Base-by-base conservation (phyloP, 2,329 filamentous ascomycete genomes). In the Chaetomium globosum region DNA sequence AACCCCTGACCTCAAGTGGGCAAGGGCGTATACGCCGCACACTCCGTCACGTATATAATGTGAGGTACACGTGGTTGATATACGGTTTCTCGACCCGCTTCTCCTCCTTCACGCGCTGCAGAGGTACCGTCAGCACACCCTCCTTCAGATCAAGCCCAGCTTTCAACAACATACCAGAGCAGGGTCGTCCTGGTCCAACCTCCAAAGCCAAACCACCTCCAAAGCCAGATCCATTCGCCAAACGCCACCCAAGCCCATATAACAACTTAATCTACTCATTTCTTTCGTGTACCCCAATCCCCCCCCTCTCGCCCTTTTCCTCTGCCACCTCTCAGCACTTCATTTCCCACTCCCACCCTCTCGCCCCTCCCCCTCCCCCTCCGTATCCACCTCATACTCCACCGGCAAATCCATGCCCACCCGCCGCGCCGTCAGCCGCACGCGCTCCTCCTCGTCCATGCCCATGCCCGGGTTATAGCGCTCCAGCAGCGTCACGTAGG, bases 401-500 rank as follows among this genome's bases (percentile, higher is more conserved):
- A 85, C 77, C 0, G 94, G 94, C 77, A 98, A 75, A 77, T 97
- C 85, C 89, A 97, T 92, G 21, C 94, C 95, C 49, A 98, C 93
- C 75, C 91, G 86, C 78, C 92, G 82, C 9, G 95, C 95, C 61
- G 91, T 90, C 80, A 97, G 80, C 65, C 92, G 81, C 51, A 97
- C 88, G 67, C 91, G 84, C 80, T 98, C 93, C 78, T 96, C 88
- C 75, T 88, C 89, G 70, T 90, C 87, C 89, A 97, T 91, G 70
- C 87, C 86, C 87, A 96, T 92, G 21, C 93, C 93, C 0, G 93
- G 93, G 77, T 98, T 98, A 79, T 99, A 98, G 72, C 93, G 85
- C 79, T 97, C 93, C 46, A 98, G 77, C 52, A 98, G 80, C 19
- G 87, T 89, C 30, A 87, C 85, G 76, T 98, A 97, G 75, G 86